A percentile compares a stretch with the other conserved stretches of the same genome.
Conservation (phyloP, 139 green algal genomes). For the Chlamydomonas schloesseri region DNA sequence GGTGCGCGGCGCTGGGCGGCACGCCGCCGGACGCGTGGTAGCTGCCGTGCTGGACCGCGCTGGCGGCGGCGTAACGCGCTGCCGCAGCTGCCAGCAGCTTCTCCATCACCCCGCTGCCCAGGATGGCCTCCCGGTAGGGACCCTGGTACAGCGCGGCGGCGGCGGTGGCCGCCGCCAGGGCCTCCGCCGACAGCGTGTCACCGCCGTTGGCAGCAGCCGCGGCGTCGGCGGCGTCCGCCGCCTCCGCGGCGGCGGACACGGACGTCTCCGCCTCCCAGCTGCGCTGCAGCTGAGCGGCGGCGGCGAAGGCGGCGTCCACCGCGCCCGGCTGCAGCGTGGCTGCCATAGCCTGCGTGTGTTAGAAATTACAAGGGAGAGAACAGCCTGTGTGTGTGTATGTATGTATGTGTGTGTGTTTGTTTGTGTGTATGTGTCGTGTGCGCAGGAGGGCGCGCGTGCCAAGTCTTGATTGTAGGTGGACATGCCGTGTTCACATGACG, state of each 20-base stretch:
- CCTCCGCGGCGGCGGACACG: constrained; percentile 1
- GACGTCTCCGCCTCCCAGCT: constrained; percentile 35
- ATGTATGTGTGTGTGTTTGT: too few species aligned
- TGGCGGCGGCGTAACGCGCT: neutral
- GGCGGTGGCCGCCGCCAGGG: constrained; percentile 13
- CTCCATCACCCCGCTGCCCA: constrained; percentile 26
- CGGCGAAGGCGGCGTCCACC: constrained; percentile 20
- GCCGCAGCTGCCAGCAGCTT: constrained; percentile 14
- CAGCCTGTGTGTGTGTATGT: too few species aligned
- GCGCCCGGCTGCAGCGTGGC: constrained; percentile 32
- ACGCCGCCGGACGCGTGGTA: neutral
- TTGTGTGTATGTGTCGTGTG: too few species aligned
- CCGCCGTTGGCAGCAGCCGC: neutral
- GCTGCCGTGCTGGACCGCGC: neutral
- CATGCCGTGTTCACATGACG: too few species aligned
- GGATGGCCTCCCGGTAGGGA: constrained; percentile 18
- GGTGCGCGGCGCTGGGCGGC: neutral
- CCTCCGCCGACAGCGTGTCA: neutral
- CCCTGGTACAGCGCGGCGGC: constrained; percentile 34
- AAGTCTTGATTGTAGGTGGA: too few species aligned
- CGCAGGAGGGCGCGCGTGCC: too few species aligned
- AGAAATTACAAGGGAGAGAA: too few species aligned
- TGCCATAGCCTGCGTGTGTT: constrained; percentile 10
- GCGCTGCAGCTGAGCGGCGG: constrained; percentile 19
- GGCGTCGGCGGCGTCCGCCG: neutral